phyloP scores from a whole-genome alignment of 495 filamentous ascomycete species.

The Annulohypoxylon moriforme region DNA sequence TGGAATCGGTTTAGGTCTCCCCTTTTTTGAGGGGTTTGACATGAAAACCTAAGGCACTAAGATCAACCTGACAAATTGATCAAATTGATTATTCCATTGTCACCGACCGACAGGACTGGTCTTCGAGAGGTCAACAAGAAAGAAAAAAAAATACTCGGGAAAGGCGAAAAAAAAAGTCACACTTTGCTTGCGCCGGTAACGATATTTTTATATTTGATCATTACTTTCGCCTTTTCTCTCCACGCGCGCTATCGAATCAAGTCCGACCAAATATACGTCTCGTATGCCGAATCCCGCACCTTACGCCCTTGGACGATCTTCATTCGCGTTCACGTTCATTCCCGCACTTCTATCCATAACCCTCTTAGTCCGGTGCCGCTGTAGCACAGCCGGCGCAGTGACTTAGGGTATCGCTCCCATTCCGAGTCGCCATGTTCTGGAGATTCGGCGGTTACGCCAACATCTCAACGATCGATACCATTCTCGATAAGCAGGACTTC shows the following conservation, averaged over 20 bases:
- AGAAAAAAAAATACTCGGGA: constrained; percentile 7
- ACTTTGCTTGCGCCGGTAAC: constrained; percentile 28
- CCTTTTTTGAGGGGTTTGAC: background rate
- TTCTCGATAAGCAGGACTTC: constrained; percentile 95
- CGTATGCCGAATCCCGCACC: constrained; percentile 33
- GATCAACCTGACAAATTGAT: constrained; percentile 12
- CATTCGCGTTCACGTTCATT: background rate
- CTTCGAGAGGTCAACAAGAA: background rate
- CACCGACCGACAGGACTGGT: constrained; percentile 26
- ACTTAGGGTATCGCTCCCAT: constrained; percentile 49
- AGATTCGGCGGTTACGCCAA: constrained; percentile 98
- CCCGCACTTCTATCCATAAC: background rate
- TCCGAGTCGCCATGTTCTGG: constrained; percentile 88
- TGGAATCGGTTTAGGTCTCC: constrained; percentile 13
- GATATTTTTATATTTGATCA: constrained; percentile 3
- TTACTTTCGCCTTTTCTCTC: constrained; percentile 7
- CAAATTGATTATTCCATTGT: constrained; percentile 10
- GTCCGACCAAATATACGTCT: constrained; percentile 5
- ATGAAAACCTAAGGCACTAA: constrained; percentile 1
- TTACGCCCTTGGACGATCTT: constrained; percentile 9
- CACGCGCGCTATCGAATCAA: background rate
- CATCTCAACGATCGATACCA: constrained; percentile 93
- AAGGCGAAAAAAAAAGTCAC: constrained; percentile 7
- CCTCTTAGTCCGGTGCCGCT: constrained; percentile 30
- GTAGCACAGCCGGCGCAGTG: constrained; percentile 49